Base-by-base conservation (phyloP, 2,329 filamentous ascomycete species). In the Aspergillus japonicus region DNA sequence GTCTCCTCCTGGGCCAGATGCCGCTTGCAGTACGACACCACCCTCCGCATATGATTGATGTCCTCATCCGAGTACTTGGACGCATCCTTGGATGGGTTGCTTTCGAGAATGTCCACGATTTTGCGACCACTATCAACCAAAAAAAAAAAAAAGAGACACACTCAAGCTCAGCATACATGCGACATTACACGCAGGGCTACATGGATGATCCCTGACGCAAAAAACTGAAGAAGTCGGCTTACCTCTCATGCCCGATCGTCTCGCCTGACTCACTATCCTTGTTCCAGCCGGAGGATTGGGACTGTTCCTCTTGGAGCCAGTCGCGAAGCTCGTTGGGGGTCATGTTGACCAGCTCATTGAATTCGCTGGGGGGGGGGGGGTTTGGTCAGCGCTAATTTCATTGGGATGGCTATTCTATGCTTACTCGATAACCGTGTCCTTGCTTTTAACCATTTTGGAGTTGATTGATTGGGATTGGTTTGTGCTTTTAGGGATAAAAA, bases 261-360 rank as follows among this genome's bases (percentile, higher is more conserved):
- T 89, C 87, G 8, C 83, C 84, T 3, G 80, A 81, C 56, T 84
- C 81, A 64, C 87, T 87, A 64, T 87, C 3, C 26, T 29, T 87
- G 47, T 73, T 73, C 86, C 85, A 88, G 2, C 87, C 87, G 1
- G 86, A 81, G 19, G 77, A 80, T 51, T 79, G 78, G 10, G 85
- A 88, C 33, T 85, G 80, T n/a, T 83, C 80, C 6, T 81, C 79
- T 62, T 83, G 80, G 24, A 89, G 80, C 87, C 87, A 89, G 24
- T 81, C 77, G 66, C 86, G 80, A 16, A 89, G 80, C 63, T 89
- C 86, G 1, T 78, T 71, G 1, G 85, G 77, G 11, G 79, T 82
- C 86, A 89, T 89, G 72, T 89, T 89, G 71, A 89, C 85, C 50
- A 88, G 73, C 44, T 84, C 80, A 62, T 89, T 88, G 78, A 88